Base-by-base conservation (phyloP, 202 grass and related monocot genomes). In the Setaria italica region DNA sequence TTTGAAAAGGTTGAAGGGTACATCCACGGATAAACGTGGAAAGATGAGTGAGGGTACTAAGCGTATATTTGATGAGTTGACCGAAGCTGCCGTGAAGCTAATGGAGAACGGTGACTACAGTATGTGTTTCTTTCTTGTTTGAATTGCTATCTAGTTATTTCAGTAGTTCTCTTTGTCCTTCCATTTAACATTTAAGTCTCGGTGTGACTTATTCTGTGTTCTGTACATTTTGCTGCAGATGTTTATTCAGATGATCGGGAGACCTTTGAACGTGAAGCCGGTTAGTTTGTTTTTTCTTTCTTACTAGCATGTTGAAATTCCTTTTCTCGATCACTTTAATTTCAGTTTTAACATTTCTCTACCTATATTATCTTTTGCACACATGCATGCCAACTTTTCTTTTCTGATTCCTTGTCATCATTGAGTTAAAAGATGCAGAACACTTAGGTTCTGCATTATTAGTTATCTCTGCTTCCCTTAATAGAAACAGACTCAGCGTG, bases 101-200 rank as follows among this genome's bases (percentile, higher is more conserved):
- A 99, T 99, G 97, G 97, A 99, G 68, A 96, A 96, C 2, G 91
- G 97, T 10, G 93, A 96, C 70, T 99, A 96, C 47, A 88, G 97
- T 96, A 92, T 81, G 89, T 91, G 30, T 79, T 74, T 53, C 37
- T 82, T 85, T 16, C 35, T 37, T 80, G 60, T 65, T 91, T 69
- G 11, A 51, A 70, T 58, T 21, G 7, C 21, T 50, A 82, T 29
- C 11, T 33, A 33, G 53, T 76, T 58, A 50, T 68, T 85, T 42
- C 82, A 4, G 54, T 84, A 73, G 30, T 73, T 76, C 11, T 0
- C 60, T 46, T 71, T 67, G 29, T 62, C 35, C 51, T 53, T 77
- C 9, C 46, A 75, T 77, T 77, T 49, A 30, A 72, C 60, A 80
- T 62, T 74, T 87, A 74, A 62, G 10, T 80, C 3, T 80, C 57